These are phyloP conservation scores for Pseudohalonectria lignicola DNA, from an alignment of 2,329 filamentous ascomycete species.

Conservation along the genomic window DNA sequence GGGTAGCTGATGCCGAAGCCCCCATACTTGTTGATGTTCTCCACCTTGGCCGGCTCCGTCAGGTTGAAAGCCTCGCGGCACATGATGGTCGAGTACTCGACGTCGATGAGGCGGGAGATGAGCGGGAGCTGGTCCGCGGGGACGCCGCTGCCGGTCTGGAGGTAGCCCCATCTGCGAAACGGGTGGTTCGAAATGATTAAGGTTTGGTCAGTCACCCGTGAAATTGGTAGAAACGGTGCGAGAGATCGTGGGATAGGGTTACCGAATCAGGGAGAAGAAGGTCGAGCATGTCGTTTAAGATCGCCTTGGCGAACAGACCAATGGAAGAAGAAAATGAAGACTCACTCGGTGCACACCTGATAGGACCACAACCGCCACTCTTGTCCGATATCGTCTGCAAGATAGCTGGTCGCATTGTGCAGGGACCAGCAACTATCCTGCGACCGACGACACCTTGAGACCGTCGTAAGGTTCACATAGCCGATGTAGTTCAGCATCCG, in stretches of 20 bases:
- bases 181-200: background rate
- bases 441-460: conserved; percentile 11
- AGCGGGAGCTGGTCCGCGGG: conserved; percentile 55
- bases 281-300: too few relatives aligned
- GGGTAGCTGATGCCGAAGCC: conserved; percentile 62
- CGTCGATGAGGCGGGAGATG: conserved; percentile 57
- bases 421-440: conserved; percentile 27
- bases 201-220: background rate
- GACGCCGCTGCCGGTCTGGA: conserved; percentile 61
- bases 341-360: conserved; percentile 44
- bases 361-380: conserved; percentile 37
- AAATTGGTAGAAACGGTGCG: conserved; percentile 12
- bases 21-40: conserved; percentile 65
- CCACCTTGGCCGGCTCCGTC: conserved; percentile 47
- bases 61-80: conserved; percentile 65
- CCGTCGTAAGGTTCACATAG: conserved; percentile 20
- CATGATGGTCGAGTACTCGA: conserved; percentile 49
- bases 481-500: conserved; percentile 43
- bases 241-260: background rate
- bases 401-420: conserved; percentile 20
- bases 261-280: background rate
- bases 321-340: background rate
- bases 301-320: too few relatives aligned
- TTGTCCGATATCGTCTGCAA: conserved; percentile 22
- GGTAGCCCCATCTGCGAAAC: conserved; percentile 58